Conservation (phyloP, 768 basidiomycete genomes). For the Terana coerulea region DNA sequence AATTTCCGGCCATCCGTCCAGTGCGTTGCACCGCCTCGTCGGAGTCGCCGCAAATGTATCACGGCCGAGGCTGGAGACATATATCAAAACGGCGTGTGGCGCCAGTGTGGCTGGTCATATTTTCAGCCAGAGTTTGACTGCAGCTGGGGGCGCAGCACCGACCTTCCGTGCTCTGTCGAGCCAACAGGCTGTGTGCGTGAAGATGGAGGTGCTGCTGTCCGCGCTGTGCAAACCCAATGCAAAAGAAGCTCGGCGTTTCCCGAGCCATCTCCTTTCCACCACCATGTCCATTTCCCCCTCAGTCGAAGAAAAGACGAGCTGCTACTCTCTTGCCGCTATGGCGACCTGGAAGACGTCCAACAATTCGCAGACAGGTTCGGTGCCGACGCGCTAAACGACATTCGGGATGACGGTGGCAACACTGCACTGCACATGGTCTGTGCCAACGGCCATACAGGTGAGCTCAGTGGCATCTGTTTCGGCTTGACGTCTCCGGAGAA, state of each 20-base stretch:
- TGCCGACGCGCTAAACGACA: constrained; percentile 37
- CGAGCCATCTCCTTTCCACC: neutral
- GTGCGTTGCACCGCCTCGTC: too few relatives aligned
- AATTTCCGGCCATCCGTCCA: too few relatives aligned
- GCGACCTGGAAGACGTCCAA: constrained; percentile 77
- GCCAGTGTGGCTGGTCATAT: too few relatives aligned
- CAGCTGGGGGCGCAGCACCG: too few relatives aligned
- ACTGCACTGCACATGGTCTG: constrained; percentile 81
- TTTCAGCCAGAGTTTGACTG: too few relatives aligned
- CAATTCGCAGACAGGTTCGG: constrained; percentile 62
- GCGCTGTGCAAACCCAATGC: too few relatives aligned
- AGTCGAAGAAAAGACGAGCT: constrained; percentile 59
- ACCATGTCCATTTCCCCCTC: constrained; percentile 15
- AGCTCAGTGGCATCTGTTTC: constrained; percentile 20
- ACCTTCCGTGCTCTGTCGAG: too few relatives aligned
- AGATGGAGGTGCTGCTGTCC: too few relatives aligned
- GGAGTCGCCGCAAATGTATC: too few relatives aligned
- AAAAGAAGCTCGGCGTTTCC: neutral
- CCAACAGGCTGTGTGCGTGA: too few relatives aligned
- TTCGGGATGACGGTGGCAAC: constrained; percentile 77
- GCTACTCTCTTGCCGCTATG: constrained; percentile 82
- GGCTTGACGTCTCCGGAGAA: constrained; percentile 15
- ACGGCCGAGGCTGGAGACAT: too few relatives aligned
- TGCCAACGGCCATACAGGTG: constrained; percentile 88
- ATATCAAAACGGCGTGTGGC: too few relatives aligned